Percentiles rank a stretch among this genome's conserved stretches.
These are phyloP conservation scores for Leccinum imitatum DNA, from an alignment of 768 basidiomycete species.

Conservation along the genomic window DNA sequence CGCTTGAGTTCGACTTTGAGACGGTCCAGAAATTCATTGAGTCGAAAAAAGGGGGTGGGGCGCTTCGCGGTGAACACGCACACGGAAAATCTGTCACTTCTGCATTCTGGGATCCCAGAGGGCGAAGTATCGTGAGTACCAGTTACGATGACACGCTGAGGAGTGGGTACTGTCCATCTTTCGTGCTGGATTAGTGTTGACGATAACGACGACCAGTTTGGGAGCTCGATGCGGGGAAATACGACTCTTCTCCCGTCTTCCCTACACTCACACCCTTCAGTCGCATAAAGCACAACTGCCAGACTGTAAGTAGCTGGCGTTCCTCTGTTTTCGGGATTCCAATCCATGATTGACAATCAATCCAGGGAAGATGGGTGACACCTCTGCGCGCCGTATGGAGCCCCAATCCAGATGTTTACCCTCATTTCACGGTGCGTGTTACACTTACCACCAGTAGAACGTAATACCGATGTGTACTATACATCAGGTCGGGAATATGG, in stretches of 20 bases:
- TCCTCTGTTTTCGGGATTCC: not conserved
- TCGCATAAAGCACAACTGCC: slow-evolving; percentile 70
- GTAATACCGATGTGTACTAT: not conserved
- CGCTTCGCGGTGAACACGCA: slow-evolving; percentile 60
- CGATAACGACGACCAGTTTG: slow-evolving; percentile 52
- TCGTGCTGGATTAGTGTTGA: slow-evolving; percentile 10
- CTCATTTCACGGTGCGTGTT: slow-evolving; percentile 72
- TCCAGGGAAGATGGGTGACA: slow-evolving; percentile 80
- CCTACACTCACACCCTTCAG: slow-evolving; percentile 63
- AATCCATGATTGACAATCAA: not conserved
- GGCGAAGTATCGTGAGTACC: slow-evolving; percentile 77
- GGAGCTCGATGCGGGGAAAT: slow-evolving; percentile 58
- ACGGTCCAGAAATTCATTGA: slow-evolving; percentile 48
- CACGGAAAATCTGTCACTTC: slow-evolving; percentile 81
- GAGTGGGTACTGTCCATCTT: slow-evolving; percentile 42
- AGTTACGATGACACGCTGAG: slow-evolving; percentile 79
- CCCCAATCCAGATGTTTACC: slow-evolving; percentile 74
- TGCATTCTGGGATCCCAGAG: slow-evolving; percentile 84
- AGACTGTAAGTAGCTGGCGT: slow-evolving; percentile 55
- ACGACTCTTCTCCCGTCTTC: slow-evolving; percentile 50
- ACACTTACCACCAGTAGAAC: not conserved
- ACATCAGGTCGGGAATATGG: slow-evolving; percentile 70
- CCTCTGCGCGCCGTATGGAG: slow-evolving; percentile 77
- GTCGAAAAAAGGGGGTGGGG: slow-evolving; percentile 52
- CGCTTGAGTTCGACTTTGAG: slow-evolving; percentile 39